Conservation (phyloP, 2,329 filamentous ascomycete species). For the Bertia moriformis region DNA sequence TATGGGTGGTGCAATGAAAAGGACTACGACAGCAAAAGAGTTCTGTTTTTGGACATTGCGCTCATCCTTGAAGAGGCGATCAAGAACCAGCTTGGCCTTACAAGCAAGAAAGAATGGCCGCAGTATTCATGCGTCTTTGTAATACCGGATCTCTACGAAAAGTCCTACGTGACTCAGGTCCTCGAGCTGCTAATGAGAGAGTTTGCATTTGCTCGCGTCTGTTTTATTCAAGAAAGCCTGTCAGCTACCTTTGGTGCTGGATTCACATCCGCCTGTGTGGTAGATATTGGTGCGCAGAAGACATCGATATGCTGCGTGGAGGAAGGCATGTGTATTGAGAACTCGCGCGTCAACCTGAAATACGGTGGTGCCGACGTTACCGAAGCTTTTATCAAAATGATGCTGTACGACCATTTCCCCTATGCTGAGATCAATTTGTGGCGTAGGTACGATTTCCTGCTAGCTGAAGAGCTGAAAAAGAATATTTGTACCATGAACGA, state of each 20-base stretch:
- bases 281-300: conserved; percentile 64
- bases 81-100: conserved; percentile 44
- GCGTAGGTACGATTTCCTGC: conserved; percentile 54
- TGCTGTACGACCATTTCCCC: conserved; percentile 59
- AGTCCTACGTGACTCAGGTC: conserved; percentile 48
- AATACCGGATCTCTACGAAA: conserved; percentile 62
- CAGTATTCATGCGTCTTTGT: conserved; percentile 61
- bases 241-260: conserved; percentile 63
- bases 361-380: conserved; percentile 59
- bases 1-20: conserved; percentile 56
- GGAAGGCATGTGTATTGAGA: conserved; percentile 61
- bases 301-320: conserved; percentile 69
- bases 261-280: conserved; percentile 55
- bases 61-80: conserved; percentile 55
- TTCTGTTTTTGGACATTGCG: conserved; percentile 51
- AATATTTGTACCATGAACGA: conserved; percentile 58
- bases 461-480: conserved; percentile 60
- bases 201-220: conserved; percentile 53
- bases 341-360: conserved; percentile 59
- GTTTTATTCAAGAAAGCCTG: conserved; percentile 60
- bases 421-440: conserved; percentile 59
- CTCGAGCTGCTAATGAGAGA: conserved; percentile 54
- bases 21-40: conserved; percentile 46
- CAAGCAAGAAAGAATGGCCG: conserved; percentile 44
- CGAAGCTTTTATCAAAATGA: conserved; percentile 61